Percentiles rank a stretch among this genome's conserved stretches.
These are phyloP conservation scores for Scleroderma bovista DNA, from an alignment of 768 basidiomycete species.

Conservation along the genomic window DNA sequence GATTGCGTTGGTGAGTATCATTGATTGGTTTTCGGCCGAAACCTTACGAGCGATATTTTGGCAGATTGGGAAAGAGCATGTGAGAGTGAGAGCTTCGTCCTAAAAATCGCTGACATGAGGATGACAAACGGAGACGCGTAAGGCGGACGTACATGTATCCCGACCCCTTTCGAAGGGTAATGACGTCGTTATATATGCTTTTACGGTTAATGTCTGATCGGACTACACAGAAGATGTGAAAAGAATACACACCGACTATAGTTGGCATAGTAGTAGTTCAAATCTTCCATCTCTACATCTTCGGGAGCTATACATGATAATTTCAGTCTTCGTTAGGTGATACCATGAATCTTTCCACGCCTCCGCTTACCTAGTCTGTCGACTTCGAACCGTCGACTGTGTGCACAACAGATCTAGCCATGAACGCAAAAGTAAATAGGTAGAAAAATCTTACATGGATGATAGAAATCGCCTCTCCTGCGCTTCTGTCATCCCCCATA, in stretches of 20 bases:
- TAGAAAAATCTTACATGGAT: slow-evolving; percentile 61
- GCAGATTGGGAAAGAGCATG: slow-evolving; percentile 95
- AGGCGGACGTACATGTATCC: slow-evolving; percentile 76
- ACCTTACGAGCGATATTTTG: slow-evolving; percentile 82
- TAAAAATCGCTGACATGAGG: slow-evolving; percentile 26
- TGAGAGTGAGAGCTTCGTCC: slow-evolving; percentile 94
- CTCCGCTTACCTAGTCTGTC: slow-evolving; percentile 66
- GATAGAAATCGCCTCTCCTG: slow-evolving; percentile 89
- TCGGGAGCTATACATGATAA: slow-evolving; percentile 66
- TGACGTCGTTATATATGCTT: slow-evolving; percentile 95
- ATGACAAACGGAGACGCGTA: slow-evolving; percentile 8
- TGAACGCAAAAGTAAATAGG: background rate
- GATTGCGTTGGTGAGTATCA: background rate
- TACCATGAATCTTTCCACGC: background rate
- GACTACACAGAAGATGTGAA: slow-evolving; percentile 3
- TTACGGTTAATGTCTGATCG: slow-evolving; percentile 20
- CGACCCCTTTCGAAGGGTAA: slow-evolving; percentile 89
- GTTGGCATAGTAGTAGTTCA: slow-evolving; percentile 95
- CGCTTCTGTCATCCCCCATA: slow-evolving; percentile 95
- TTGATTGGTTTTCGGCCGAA: background rate
- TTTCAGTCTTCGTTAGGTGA: background rate
- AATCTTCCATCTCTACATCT: slow-evolving; percentile 91
- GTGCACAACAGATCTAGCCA: slow-evolving; percentile 2
- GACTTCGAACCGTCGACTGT: slow-evolving; percentile 89
- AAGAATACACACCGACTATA: slow-evolving; percentile 71